phyloP scores from a whole-genome alignment of 176 grass and related monocot species.

The Dendrocalamus sinicus region DNA sequence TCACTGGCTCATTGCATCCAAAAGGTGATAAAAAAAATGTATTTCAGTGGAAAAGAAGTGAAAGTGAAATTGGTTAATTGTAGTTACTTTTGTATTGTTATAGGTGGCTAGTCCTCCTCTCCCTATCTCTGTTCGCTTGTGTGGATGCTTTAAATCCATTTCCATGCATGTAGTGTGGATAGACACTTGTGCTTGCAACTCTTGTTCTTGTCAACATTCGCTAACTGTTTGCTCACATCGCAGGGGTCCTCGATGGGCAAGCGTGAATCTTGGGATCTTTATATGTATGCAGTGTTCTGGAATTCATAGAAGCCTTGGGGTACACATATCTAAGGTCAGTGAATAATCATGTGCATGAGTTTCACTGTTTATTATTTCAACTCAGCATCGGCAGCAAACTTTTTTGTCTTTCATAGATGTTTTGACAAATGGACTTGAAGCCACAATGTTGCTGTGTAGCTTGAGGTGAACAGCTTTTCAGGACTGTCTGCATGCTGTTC shows the following conservation, averaged over 20 bases:
- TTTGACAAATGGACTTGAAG: neutral
- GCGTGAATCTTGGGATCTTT: conserved; percentile 96
- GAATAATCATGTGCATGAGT: conserved; percentile 27
- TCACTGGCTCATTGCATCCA: neutral
- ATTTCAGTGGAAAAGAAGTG: neutral
- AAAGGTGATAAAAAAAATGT: neutral
- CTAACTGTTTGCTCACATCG: conserved; percentile 27
- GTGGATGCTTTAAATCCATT: conserved; percentile 3
- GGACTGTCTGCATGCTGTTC: conserved; percentile 20
- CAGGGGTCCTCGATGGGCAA: conserved; percentile 98
- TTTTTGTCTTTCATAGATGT: conserved; percentile 18
- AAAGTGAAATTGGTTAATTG: neutral
- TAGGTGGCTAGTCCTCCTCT: neutral
- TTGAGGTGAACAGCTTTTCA: neutral
- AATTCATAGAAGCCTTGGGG: conserved; percentile 97
- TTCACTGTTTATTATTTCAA: conserved; percentile 25
- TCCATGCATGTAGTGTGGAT: neutral
- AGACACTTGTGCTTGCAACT: neutral
- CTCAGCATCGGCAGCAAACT: neutral
- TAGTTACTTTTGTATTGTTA: neutral
- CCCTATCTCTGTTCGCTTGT: neutral
- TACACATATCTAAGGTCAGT: conserved; percentile 97
- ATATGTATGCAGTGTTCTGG: conserved; percentile 99
- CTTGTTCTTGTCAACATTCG: conserved; percentile 2
- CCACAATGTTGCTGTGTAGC: neutral